phyloP scores from a whole-genome alignment of 148 eudicot species.

The Rhododendron simsii region DNA sequence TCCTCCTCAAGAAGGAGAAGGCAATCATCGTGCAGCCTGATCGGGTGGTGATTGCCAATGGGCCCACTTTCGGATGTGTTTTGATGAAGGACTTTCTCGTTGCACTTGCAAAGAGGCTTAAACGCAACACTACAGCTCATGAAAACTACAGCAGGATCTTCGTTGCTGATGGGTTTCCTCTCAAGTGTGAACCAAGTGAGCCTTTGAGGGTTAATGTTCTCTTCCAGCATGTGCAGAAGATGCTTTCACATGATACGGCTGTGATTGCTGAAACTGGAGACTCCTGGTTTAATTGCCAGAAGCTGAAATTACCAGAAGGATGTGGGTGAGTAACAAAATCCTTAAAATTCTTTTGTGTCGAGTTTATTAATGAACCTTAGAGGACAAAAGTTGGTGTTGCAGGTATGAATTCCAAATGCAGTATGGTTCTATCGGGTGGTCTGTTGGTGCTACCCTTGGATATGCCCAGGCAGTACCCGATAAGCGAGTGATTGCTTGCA shows the following conservation, averaged over 20 bases:
- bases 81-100: slow-evolving; percentile 10
- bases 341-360: neutral
- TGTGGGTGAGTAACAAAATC: slow-evolving; percentile 7
- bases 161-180: slow-evolving; percentile 1
- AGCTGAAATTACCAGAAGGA: slow-evolving; percentile 13
- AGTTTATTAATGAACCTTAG: neutral
- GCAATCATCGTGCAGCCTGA: slow-evolving; percentile 12
- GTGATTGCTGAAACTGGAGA: slow-evolving; percentile 18
- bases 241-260: slow-evolving; percentile 6
- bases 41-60: slow-evolving; percentile 5
- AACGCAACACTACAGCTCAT: slow-evolving; percentile 1
- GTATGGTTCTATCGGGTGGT: slow-evolving; percentile 30
- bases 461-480: slow-evolving; percentile 26
- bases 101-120: slow-evolving; percentile 3
- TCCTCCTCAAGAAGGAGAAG: slow-evolving; percentile 18
- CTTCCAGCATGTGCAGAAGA: slow-evolving; percentile 10
- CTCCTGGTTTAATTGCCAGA: slow-evolving; percentile 15
- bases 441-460: slow-evolving; percentile 26
- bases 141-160: slow-evolving; percentile 8
- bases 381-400: slow-evolving; percentile 10
- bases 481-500: slow-evolving; percentile 84
- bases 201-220: slow-evolving; percentile 13
- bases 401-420: slow-evolving; percentile 35
- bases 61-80: slow-evolving; percentile 8
- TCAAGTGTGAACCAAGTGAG: neutral